Evolutionary conservation across 2,329 filamentous ascomycete species (phyloP).

Genomic region (Salinomyces thailandicus): DNA sequence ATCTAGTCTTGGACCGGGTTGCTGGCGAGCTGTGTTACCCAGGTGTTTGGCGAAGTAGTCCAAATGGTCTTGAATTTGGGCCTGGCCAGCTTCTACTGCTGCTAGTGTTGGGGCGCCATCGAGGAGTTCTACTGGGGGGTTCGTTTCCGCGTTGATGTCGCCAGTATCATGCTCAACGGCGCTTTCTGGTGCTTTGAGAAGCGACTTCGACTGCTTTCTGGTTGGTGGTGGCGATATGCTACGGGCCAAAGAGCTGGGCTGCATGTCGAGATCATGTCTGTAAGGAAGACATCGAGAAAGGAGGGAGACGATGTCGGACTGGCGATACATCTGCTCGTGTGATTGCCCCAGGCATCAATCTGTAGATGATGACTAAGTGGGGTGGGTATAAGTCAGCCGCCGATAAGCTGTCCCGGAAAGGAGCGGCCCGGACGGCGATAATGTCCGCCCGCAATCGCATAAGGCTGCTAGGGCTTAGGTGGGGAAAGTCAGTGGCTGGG

Average conservation of each 20-base stretch:
- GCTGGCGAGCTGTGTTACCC: slow-evolving; percentile 19
- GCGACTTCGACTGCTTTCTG: slow-evolving; percentile 11
- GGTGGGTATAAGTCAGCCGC: too few species aligned
- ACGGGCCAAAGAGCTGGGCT: slow-evolving; percentile 15
- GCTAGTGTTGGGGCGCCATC: slow-evolving; percentile 23
- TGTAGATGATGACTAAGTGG: too few species aligned
- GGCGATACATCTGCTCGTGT: too few species aligned
- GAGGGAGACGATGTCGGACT: too few species aligned
- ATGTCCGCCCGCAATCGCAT: too few species aligned
- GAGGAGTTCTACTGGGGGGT: not conserved
- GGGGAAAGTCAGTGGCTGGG: too few species aligned
- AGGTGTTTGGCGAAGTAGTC: slow-evolving; percentile 38
- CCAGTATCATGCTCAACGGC: not conserved
- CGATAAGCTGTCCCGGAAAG: too few species aligned
- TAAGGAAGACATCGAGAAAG: too few species aligned
- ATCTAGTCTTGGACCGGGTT: slow-evolving; percentile 26
- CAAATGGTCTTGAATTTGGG: slow-evolving; percentile 39
- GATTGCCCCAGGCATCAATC: too few species aligned
- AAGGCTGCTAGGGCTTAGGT: too few species aligned
- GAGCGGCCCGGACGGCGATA: too few species aligned
- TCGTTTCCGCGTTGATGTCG: not conserved
- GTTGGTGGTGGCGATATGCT: slow-evolving; percentile 24
- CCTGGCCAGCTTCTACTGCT: slow-evolving; percentile 43
- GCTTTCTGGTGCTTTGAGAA: not conserved
- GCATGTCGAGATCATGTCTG: too few species aligned